Evolutionary conservation across 192 early-diverging fungal species (phyloP).

Genomic region (Gryganskiella cystojenkinii): DNA sequence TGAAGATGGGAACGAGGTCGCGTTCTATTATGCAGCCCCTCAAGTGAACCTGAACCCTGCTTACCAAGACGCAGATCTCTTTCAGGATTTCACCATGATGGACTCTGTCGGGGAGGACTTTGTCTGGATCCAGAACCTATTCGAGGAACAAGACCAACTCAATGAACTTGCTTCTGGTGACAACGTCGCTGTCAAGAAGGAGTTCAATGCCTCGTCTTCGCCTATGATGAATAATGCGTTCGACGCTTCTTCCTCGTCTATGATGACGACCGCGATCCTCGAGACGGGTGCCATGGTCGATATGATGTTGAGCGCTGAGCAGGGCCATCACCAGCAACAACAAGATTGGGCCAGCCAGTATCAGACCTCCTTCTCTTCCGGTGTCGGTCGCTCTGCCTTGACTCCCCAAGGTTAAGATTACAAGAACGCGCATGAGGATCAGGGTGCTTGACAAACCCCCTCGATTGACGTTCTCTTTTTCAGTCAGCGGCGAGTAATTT

Average conservation of each 20-base stretch:
- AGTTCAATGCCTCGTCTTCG: neutral
- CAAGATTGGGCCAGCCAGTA: no score
- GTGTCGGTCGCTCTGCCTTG: neutral
- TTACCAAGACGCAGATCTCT: slow-evolving; percentile 36
- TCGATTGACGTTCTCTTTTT: neutral
- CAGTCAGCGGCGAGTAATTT: neutral
- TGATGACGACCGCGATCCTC: no score
- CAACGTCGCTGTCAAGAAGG: neutral
- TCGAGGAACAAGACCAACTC: slow-evolving; percentile 18
- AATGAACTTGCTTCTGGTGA: neutral
- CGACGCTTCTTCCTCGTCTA: no score
- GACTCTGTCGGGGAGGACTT: slow-evolving; percentile 42
- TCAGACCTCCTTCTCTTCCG: no score
- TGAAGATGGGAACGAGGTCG: slow-evolving; percentile 34
- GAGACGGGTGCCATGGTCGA: no score
- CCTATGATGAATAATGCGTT: no score
- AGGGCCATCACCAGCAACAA: no score
- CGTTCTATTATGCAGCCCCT: slow-evolving; percentile 40
- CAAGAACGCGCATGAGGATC: neutral
- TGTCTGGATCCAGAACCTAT: slow-evolving; percentile 48
- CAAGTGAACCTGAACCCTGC: slow-evolving; percentile 44
- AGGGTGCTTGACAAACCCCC: no score
- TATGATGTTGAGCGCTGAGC: no score
- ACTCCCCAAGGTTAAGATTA: slow-evolving; percentile 10
- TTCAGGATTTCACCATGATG: slow-evolving; percentile 46